These are phyloP conservation scores for Juglanconis oblonga DNA, from an alignment of 2,329 filamentous ascomycete genomes.

Conservation along the genomic window DNA sequence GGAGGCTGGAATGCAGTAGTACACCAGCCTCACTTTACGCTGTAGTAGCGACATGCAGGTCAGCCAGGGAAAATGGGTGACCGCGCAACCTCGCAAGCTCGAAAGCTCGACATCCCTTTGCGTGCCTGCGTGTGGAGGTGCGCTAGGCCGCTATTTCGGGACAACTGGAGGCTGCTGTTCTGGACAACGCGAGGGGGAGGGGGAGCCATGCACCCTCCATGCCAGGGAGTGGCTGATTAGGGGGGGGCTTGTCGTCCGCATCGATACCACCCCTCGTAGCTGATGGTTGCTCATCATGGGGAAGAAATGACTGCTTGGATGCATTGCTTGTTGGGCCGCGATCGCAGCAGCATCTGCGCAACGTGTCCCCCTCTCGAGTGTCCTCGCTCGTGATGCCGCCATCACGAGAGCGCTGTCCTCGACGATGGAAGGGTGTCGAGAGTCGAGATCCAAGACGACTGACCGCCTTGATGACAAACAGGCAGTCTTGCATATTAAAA, in stretches of 20 bases:
- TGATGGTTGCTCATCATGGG: constrained; percentile 1
- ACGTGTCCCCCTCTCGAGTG: constrained; percentile 14
- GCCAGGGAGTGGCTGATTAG: constrained; percentile 10
- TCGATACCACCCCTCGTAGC: neutral
- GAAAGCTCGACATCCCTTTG: constrained; percentile 2
- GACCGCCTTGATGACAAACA: constrained; percentile 6
- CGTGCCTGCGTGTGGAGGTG: neutral
- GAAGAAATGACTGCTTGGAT: neutral
- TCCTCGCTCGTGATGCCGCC: neutral
- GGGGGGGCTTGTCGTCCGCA: neutral
- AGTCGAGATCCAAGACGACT: neutral
- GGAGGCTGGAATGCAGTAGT: constrained; percentile 10
- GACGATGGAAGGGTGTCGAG: neutral
- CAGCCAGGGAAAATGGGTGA: constrained; percentile 3
- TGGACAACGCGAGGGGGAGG: constrained; percentile 1
- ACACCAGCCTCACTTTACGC: constrained; percentile 22
- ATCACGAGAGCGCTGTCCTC: constrained; percentile 3
- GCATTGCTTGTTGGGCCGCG: neutral
- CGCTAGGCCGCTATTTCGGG: constrained; percentile 17
- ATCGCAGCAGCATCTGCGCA: constrained; percentile 7
- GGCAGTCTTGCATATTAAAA: neutral
- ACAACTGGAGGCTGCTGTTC: neutral
- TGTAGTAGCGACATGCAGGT: constrained; percentile 20
- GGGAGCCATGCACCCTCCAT: neutral
- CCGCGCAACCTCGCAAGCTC: neutral